Evolutionary conservation across 2,329 filamentous ascomycete genomes (phyloP).

Genomic region (Nemania sp.): DNA sequence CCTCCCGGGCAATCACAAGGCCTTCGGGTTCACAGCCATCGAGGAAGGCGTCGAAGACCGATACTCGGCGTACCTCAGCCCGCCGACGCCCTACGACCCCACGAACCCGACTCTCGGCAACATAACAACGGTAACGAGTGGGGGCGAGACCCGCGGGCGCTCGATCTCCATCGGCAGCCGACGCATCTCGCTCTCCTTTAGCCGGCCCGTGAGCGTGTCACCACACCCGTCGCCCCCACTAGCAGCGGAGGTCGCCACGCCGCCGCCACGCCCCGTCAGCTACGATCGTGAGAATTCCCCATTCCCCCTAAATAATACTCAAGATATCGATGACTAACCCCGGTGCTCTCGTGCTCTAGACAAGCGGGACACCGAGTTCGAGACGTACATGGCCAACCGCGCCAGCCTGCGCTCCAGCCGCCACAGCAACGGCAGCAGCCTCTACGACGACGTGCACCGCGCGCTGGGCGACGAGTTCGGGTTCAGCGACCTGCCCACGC

Average conservation of each 20-base stretch:
- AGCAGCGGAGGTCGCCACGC: background rate
- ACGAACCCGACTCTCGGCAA: conserved; percentile 29
- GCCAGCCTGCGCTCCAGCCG: conserved; percentile 36
- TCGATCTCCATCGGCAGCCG: conserved; percentile 44
- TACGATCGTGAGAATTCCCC: no score
- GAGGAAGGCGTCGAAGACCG: conserved; percentile 50
- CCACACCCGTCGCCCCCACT: conserved; percentile 34
- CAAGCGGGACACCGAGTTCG: conserved; percentile 61
- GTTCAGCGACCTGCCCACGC: conserved; percentile 35
- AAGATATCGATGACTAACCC: no score
- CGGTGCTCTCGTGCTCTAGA: no score
- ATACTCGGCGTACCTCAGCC: conserved; percentile 37
- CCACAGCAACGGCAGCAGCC: background rate
- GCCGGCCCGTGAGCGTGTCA: conserved; percentile 35
- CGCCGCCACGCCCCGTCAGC: conserved; percentile 39
- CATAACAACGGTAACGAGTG: conserved; percentile 12
- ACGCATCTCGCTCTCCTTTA: conserved; percentile 42
- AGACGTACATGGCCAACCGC: conserved; percentile 57
- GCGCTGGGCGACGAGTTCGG: conserved; percentile 52
- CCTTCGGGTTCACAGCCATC: conserved; percentile 57
- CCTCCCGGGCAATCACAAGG: conserved; percentile 62
- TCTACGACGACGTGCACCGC: conserved; percentile 45
- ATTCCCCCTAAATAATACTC: no score
- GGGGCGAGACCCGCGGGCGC: conserved; percentile 31
- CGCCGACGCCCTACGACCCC: conserved; percentile 45